phyloP scores from a whole-genome alignment of 441 rosid species.

The Populus trichocarpa region DNA sequence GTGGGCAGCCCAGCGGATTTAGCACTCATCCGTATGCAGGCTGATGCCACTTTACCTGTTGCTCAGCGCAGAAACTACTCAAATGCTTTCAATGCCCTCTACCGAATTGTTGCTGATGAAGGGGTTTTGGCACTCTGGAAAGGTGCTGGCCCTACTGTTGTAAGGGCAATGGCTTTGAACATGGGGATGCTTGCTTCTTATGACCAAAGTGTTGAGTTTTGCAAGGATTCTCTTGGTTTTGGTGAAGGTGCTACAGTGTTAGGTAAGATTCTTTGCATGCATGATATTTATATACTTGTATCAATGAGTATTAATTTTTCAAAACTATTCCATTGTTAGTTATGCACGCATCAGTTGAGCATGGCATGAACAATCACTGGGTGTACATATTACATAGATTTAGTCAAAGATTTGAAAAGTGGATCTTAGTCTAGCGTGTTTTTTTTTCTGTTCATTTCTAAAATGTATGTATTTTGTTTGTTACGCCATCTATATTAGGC shows the following conservation, averaged over 20 bases:
- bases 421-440: not conserved
- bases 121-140: slow-evolving; percentile 97
- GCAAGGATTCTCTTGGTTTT: slow-evolving; percentile 63
- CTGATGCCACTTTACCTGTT: slow-evolving; percentile 83
- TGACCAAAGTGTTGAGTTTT: slow-evolving; percentile 88
- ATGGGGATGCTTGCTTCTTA: slow-evolving; percentile 99
- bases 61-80: slow-evolving; percentile 89
- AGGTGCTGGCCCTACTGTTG: slow-evolving; percentile 97
- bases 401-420: not conserved
- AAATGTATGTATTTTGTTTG: not conserved
- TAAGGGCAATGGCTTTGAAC: slow-evolving; percentile 98
- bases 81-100: slow-evolving; percentile 93
- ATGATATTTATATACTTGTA: not conserved
- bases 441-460: not conserved
- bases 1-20: slow-evolving; percentile 96
- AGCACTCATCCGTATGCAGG: slow-evolving; percentile 98
- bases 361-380: not conserved
- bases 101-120: slow-evolving; percentile 77
- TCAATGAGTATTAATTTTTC: not conserved
- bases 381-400: not conserved
- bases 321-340: not conserved
- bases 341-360: not conserved
- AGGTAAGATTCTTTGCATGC: slow-evolving; percentile 38
- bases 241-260: slow-evolving; percentile 73
- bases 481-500: not conserved